Evolutionary conservation across 345 rosid genomes (phyloP).

Genomic region (Crucihimalaya himalaica): DNA sequence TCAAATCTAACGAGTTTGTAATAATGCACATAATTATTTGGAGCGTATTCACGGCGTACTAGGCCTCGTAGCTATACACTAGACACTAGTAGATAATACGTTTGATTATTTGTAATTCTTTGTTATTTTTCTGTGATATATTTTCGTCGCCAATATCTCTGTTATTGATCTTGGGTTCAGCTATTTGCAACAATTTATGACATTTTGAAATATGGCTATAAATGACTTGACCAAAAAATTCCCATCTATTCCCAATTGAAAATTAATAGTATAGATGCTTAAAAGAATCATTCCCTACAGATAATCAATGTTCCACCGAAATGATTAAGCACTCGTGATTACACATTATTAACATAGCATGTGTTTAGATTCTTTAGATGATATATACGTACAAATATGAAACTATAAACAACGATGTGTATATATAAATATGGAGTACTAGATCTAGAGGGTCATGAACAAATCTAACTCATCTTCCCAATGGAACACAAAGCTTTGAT

Average conservation of each 20-base stretch:
- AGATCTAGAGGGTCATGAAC: slow-evolving; percentile 24
- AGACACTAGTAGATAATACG: no score
- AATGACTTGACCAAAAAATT: no score
- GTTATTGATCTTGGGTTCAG: not conserved
- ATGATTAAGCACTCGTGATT: slow-evolving; percentile 32
- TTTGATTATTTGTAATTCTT: no score
- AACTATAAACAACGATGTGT: slow-evolving; percentile 10
- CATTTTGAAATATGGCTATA: not conserved
- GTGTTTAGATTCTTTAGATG: slow-evolving; percentile 37
- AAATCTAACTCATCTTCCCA: slow-evolving; percentile 32
- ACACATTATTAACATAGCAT: slow-evolving; percentile 35
- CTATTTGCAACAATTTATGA: not conserved
- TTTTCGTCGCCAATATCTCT: no score
- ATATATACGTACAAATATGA: slow-evolving; percentile 16
- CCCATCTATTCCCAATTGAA: no score
- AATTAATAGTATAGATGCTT: not conserved
- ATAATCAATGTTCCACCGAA: slow-evolving; percentile 36
- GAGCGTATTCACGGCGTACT: no score
- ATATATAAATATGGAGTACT: slow-evolving; percentile 16
- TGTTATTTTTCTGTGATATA: no score
- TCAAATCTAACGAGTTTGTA: no score
- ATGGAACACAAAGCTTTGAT: slow-evolving; percentile 29
- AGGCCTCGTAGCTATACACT: no score
- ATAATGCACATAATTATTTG: no score
- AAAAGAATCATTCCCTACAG: slow-evolving; percentile 20